phyloP scores from a whole-genome alignment of 148 eudicot genomes.

The Rhododendron griersonianum region DNA sequence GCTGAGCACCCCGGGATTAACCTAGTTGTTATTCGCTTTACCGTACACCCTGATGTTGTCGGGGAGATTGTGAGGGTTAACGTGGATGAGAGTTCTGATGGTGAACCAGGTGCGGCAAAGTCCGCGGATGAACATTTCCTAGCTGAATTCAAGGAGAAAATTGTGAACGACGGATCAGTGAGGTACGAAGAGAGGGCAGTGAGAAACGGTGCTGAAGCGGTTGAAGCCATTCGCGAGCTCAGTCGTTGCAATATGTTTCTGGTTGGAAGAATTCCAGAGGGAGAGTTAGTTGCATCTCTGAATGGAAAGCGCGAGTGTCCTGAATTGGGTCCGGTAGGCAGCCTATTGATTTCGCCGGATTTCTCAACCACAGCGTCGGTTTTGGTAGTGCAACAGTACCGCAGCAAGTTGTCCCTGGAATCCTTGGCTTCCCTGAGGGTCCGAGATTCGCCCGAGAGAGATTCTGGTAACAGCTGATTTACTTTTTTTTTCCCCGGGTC shows the following conservation, averaged over 20 bases:
- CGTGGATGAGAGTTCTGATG: background rate
- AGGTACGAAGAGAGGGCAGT: conserved; percentile 50
- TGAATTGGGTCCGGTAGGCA: conserved; percentile 37
- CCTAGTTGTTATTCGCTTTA: conserved; percentile 37
- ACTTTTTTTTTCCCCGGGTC: background rate
- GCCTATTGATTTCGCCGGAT: conserved; percentile 38
- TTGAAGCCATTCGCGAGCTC: conserved; percentile 23
- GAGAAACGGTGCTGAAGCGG: conserved; percentile 22
- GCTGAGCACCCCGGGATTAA: conserved; percentile 79
- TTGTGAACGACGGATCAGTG: conserved; percentile 23
- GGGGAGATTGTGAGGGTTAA: conserved; percentile 32
- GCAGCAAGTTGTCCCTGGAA: background rate
- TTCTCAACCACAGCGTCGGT: conserved; percentile 49
- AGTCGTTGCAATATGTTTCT: conserved; percentile 47
- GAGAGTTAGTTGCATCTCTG: conserved; percentile 30
- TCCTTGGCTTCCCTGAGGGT: conserved; percentile 15
- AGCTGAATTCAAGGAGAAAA: conserved; percentile 21
- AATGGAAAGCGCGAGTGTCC: conserved; percentile 47
- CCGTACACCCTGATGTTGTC: conserved; percentile 19
- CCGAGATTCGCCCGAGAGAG: conserved; percentile 10
- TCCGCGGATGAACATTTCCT: conserved; percentile 37
- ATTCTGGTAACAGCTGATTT: conserved; percentile 1
- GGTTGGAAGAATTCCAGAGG: conserved; percentile 59
- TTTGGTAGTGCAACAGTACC: conserved; percentile 62
- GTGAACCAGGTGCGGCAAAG: background rate